Percentiles rank a stretch among this genome's conserved stretches.
Evolutionary conservation across 192 early-diverging fungal genomes (phyloP).

Genomic region (Chytriomyces sp.): DNA sequence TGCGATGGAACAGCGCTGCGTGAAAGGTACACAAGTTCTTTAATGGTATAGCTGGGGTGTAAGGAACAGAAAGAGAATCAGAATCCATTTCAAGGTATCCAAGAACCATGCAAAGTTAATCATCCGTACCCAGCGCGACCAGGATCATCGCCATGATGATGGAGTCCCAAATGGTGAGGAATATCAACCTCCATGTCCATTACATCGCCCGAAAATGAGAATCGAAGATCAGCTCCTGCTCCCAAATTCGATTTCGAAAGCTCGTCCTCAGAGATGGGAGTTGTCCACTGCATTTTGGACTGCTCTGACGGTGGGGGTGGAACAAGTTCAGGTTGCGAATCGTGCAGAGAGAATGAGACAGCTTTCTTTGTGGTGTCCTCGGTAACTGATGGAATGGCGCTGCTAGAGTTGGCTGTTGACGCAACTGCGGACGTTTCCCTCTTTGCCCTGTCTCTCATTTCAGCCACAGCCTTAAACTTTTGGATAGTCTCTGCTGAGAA

Average conservation of each 20-base stretch:
- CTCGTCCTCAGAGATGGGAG: constrained; percentile 42
- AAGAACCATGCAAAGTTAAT: too few species aligned
- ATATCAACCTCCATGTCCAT: constrained; percentile 61
- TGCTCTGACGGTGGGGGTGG: constrained; percentile 36
- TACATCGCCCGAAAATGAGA: constrained; percentile 79
- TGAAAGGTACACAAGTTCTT: constrained; percentile 20
- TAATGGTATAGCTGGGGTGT: constrained; percentile 13
- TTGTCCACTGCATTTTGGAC: constrained; percentile 52
- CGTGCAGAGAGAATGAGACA: constrained; percentile 52
- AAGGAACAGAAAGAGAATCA: background rate
- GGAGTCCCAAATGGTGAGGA: constrained; percentile 71
- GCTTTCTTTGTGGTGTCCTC: constrained; percentile 43
- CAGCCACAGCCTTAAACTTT: constrained; percentile 57
- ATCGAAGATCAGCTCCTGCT: constrained; percentile 65
- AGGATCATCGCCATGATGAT: constrained; percentile 90
- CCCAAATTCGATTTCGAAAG: constrained; percentile 32
- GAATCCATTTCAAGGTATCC: background rate
- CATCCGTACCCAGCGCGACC: constrained; percentile 76
- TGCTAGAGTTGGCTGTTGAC: background rate
- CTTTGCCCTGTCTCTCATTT: constrained; percentile 24
- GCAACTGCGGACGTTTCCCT: background rate
- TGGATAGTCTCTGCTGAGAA: constrained; percentile 70
- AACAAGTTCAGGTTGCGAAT: constrained; percentile 9
- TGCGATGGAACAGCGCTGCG: constrained; percentile 20
- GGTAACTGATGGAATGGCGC: background rate